These are phyloP conservation scores for Jasminum sambac DNA, from an alignment of 257 asterid species.

Conservation along the genomic window DNA sequence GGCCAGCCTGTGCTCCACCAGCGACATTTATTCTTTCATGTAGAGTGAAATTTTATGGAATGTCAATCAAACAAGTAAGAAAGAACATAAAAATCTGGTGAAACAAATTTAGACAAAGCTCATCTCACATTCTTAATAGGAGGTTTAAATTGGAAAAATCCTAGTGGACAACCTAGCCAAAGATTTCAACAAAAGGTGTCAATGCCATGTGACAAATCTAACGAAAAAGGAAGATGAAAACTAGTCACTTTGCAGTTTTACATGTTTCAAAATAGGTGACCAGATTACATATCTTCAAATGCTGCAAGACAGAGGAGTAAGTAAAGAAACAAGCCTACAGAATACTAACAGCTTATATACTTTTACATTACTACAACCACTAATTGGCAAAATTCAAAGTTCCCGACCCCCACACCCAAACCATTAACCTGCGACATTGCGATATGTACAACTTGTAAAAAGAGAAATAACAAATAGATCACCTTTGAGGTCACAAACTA, in stretches of 20 bases:
- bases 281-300: neutral
- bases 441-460: neutral
- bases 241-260: neutral
- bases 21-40: neutral
- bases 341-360: neutral
- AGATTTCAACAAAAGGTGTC: neutral
- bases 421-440: neutral
- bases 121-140: neutral
- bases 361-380: neutral
- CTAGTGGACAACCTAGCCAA: neutral
- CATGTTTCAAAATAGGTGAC: neutral
- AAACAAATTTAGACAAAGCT: neutral
- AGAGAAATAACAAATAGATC: slow-evolving; percentile 21
- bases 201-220: neutral
- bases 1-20: neutral
- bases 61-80: neutral
- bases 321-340: neutral
- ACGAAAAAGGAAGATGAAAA: neutral
- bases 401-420: neutral
- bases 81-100: neutral
- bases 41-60: neutral
- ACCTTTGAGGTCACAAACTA: slow-evolving; percentile 96
- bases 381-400: neutral
- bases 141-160: neutral
- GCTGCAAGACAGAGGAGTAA: neutral